Base-by-base conservation (phyloP, 2,329 filamentous ascomycete genomes). In the Exophiala oligosperma region DNA sequence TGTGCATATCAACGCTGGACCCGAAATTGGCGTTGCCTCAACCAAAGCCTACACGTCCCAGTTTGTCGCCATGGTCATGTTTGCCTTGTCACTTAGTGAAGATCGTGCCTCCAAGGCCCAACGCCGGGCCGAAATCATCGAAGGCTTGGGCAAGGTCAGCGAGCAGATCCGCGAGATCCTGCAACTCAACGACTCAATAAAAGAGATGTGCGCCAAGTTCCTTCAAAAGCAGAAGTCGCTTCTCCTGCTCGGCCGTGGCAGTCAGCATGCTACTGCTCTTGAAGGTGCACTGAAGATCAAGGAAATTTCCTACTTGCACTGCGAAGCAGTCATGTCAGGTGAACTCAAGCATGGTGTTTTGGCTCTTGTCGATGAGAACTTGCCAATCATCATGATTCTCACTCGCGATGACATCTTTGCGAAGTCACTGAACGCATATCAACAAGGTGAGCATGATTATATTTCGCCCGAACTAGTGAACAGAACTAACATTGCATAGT, bases 31-130 rank as follows among this genome's bases (percentile, higher is more conserved):
- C 86, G 94, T 99, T 66, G 94, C 94, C 60, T 97, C 93, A 48
- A 99, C 94, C 76, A 99, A 99, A 84, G 94, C 94, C 40, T 99
- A 99, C 81, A 99, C 94, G 12, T 97, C 94, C 48, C 94, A 99
- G 76, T 99, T 97, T 76, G 91, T 99, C 72, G 96, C 94, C 74
- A 97, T 99, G 92, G 90, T 97, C 79, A 99, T 99, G 94, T 97
- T 99, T 71, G 94, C 94, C 5, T 82, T 99, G 64, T 97, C 92
- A 29, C 85, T 99, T 58, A 94, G 91, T 71, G 94, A 99, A 79
- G 94, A 99, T 77, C 91, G 94, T 68, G 91, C 92, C 43, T 97
- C 92, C 67, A 99, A 99, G 85, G 85, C 89, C 70, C 86, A 89
- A 80, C 86, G 93, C 72, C 89, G 94, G 32, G 87, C 94, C 77